phyloP scores from a whole-genome alignment of 371 early-diverging fungal species.

The Blastocladiella emersonii region DNA sequence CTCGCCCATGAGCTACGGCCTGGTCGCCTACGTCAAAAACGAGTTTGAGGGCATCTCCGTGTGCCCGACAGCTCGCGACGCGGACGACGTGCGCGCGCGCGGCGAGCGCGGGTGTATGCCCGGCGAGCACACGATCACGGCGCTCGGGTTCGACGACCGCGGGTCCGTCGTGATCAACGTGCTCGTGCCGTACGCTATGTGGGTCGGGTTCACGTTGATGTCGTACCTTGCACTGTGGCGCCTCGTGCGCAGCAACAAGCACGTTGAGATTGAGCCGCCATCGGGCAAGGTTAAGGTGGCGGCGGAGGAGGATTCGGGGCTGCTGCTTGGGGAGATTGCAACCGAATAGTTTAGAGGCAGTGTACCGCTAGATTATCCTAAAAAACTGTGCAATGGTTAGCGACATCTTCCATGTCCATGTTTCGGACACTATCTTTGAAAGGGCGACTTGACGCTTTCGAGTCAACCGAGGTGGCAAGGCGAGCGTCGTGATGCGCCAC shows the following conservation, averaged over 20 bases:
- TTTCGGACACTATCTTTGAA: too few relatives aligned
- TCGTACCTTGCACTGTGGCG: slow-evolving; percentile 1
- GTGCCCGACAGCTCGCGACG: not conserved
- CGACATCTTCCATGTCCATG: too few relatives aligned
- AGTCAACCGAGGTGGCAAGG: too few relatives aligned
- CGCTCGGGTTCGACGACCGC: not conserved
- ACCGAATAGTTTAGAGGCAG: too few relatives aligned
- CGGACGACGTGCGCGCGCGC: not conserved
- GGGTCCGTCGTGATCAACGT: not conserved
- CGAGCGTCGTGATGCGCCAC: too few relatives aligned
- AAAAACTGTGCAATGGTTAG: too few relatives aligned
- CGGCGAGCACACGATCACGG: not conserved
- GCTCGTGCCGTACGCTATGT: not conserved
- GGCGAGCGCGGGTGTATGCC: not conserved
- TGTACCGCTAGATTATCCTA: too few relatives aligned
- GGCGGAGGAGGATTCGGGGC: too few relatives aligned
- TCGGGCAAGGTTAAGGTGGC: too few relatives aligned
- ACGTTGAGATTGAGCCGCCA: not conserved
- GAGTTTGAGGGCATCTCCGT: not conserved
- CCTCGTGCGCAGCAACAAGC: not conserved
- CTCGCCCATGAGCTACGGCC: slow-evolving; percentile 41
- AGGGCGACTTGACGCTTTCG: too few relatives aligned
- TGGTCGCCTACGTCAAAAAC: slow-evolving; percentile 30
- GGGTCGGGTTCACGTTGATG: not conserved
- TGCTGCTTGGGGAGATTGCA: too few relatives aligned